These are phyloP conservation scores for Fusarium pseudonygamai DNA, from an alignment of 2,329 filamentous ascomycete species.

Conservation along the genomic window DNA sequence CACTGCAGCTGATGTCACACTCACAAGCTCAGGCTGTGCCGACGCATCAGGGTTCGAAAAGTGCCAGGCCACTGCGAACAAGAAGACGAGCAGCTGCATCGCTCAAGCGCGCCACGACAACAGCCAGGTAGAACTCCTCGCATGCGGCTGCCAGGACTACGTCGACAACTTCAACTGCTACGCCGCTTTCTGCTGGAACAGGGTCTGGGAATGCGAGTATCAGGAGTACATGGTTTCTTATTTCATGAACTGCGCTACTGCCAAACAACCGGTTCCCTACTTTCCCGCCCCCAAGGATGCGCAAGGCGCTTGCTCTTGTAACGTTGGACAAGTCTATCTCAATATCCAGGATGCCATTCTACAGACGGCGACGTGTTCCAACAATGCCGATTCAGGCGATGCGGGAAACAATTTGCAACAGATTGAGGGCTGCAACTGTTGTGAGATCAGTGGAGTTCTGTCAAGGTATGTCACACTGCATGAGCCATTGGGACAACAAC, in stretches of 20 bases:
- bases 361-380: not conserved
- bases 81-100: not conserved
- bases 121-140: not conserved
- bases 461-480: not conserved
- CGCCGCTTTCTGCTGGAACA: not conserved
- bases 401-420: not conserved
- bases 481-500: rapidly evolving
- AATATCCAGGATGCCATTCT: not conserved
- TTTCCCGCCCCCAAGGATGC: not conserved
- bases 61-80: not conserved
- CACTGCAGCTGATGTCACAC: not conserved
- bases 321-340: not conserved
- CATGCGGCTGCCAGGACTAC: not conserved
- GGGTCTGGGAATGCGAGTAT: not conserved
- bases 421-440: not conserved
- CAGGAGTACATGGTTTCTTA: not conserved
- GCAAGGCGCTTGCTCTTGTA: not conserved
- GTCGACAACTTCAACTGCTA: not conserved
- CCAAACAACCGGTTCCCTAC: not conserved
- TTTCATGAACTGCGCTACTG: not conserved
- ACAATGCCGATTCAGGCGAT: not conserved
- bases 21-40: not conserved
- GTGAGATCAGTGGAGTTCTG: not conserved
- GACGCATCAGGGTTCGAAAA: not conserved
- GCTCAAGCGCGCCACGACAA: not conserved